Evolutionary conservation across 164 flowering plant species (phyloP).

Genomic region (Vitis rupestris): DNA sequence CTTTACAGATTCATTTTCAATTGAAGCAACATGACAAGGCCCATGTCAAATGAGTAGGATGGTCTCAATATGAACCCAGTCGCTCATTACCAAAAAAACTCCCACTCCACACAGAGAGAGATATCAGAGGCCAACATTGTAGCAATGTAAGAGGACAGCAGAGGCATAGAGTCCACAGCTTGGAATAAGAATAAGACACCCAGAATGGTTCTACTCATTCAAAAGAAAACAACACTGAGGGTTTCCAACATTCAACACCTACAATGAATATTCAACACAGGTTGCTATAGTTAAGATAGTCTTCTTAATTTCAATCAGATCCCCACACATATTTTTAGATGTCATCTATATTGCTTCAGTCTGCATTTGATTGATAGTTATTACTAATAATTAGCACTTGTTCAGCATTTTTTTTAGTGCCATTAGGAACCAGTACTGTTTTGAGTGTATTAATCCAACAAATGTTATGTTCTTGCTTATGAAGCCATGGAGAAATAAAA

Average conservation of each 20-base stretch:
- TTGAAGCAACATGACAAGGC: slow-evolving; percentile 7
- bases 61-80: slow-evolving; percentile 2
- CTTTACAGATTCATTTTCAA: neutral
- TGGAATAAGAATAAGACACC: slow-evolving; percentile 1
- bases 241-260: slow-evolving; percentile 2
- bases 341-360: neutral
- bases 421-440: too few relatives aligned
- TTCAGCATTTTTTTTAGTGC: neutral
- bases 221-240: neutral
- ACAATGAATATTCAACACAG: neutral
- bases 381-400: slow-evolving; percentile 13
- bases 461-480: too few relatives aligned
- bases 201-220: neutral
- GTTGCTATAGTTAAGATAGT: slow-evolving; percentile 16
- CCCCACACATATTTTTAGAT: slow-evolving; percentile 12
- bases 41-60: slow-evolving; percentile 5
- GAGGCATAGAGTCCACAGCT: slow-evolving; percentile 8
- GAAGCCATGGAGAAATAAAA: too few relatives aligned
- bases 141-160: slow-evolving; percentile 8
- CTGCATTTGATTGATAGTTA: slow-evolving; percentile 15
- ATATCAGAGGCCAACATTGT: neutral
- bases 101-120: neutral
- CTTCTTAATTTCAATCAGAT: slow-evolving; percentile 10
- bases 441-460: too few relatives aligned
- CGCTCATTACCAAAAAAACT: neutral